phyloP scores from a whole-genome alignment of 306 rosid species.

The Amphicarpaea edgeworthii region DNA sequence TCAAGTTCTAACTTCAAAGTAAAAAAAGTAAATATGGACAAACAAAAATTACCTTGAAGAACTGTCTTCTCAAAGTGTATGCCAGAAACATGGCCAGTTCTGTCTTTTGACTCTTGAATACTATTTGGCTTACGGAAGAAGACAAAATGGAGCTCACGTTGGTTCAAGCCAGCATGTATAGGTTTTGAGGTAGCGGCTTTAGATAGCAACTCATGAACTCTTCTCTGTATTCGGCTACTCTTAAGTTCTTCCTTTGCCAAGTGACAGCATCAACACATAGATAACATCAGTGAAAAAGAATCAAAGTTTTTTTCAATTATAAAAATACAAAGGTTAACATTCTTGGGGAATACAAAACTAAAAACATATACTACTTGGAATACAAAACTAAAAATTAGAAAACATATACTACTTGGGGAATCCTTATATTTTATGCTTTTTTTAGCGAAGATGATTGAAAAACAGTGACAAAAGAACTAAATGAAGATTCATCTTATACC shows the following conservation, averaged over 20 bases:
- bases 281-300: constrained; percentile 46
- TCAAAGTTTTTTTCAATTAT: neutral
- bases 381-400: neutral
- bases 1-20: neutral
- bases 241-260: constrained; percentile 90
- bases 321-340: constrained; percentile 10
- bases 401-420: neutral
- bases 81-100: constrained; percentile 61
- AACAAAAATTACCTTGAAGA: constrained; percentile 63
- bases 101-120: constrained; percentile 67
- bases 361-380: too few species aligned
- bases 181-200: constrained; percentile 74
- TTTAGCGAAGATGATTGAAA: constrained; percentile 2
- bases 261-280: constrained; percentile 47
- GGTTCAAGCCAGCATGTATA: constrained; percentile 52
- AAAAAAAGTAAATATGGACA: constrained; percentile 17
- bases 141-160: constrained; percentile 79
- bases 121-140: constrained; percentile 82
- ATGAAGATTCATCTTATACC: constrained; percentile 53
- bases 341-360: too few species aligned
- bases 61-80: constrained; percentile 81
- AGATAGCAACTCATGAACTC: constrained; percentile 85
- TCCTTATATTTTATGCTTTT: constrained; percentile 14
- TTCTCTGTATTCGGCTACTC: constrained; percentile 75
- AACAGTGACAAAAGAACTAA: constrained; percentile 18